These are phyloP conservation scores for Evernia prunastri DNA, from an alignment of 495 filamentous ascomycete genomes.

Conservation along the genomic window DNA sequence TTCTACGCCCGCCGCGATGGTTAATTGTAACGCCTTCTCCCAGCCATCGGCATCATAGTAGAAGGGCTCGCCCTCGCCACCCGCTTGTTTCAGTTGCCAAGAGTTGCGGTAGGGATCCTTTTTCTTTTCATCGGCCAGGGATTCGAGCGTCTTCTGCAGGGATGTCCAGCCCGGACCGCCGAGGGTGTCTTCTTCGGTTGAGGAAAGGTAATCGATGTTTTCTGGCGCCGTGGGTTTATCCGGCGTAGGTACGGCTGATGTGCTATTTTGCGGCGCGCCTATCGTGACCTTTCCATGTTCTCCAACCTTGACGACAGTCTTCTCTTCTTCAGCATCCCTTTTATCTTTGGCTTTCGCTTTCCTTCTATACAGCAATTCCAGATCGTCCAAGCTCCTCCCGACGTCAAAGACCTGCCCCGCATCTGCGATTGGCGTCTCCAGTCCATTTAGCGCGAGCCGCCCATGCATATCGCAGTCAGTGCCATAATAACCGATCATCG, in stretches of 20 bases:
- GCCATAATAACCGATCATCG: conserved; percentile 53
- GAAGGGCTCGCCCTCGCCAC: conserved; percentile 55
- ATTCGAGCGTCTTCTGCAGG: conserved; percentile 33
- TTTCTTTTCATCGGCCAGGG: conserved; percentile 34
- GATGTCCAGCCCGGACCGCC: conserved; percentile 19
- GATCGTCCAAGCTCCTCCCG: conserved; percentile 16
- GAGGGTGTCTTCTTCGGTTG: conserved; percentile 19
- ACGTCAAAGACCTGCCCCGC: conserved; percentile 23
- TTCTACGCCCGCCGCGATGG: conserved; percentile 46
- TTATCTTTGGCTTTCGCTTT: conserved; percentile 13
- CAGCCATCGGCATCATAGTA: conserved; percentile 50
- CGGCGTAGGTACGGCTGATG: neutral
- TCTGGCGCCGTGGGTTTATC: neutral
- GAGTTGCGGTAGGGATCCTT: conserved; percentile 43
- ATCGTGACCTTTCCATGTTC: conserved; percentile 12
- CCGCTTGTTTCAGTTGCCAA: conserved; percentile 53
- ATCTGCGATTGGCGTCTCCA: conserved; percentile 24
- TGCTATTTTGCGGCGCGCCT: neutral
- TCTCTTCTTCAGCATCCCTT: conserved; percentile 1
- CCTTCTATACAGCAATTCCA: conserved; percentile 24
- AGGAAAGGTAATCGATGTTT: conserved; percentile 18
- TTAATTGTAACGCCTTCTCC: conserved; percentile 44
- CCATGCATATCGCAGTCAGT: conserved; percentile 56
- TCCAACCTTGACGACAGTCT: conserved; percentile 8
- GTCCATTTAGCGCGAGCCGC: conserved; percentile 45